These are phyloP conservation scores for Tetradesmus obliquus DNA, from an alignment of 139 green algal species.

Conservation along the genomic window DNA sequence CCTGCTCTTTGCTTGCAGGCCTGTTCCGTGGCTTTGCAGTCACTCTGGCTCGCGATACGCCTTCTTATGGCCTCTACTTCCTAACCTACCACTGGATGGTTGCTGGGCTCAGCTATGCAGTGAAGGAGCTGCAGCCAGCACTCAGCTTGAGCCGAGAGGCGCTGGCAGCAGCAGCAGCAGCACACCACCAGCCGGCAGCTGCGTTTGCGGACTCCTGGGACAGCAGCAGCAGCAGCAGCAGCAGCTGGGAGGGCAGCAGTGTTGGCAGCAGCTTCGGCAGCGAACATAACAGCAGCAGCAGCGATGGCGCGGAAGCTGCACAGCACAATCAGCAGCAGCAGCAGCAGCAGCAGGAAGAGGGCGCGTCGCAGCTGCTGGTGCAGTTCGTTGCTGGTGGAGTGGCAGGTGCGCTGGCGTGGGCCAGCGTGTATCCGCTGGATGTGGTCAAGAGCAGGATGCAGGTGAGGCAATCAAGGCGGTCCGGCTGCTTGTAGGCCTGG, in stretches of 20 bases:
- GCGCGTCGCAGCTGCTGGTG: slow-evolving; percentile 5
- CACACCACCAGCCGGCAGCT: not conserved
- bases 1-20: slow-evolving; percentile 45
- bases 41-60: slow-evolving; percentile 71
- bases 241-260: slow-evolving; percentile 3
- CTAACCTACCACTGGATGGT: slow-evolving; percentile 27
- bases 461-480: slow-evolving; percentile 13
- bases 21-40: slow-evolving; percentile 71
- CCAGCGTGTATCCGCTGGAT: slow-evolving; percentile 77
- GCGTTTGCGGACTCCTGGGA: not conserved
- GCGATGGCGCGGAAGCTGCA: not conserved
- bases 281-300: not conserved
- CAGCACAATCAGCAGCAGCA: not conserved
- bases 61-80: slow-evolving; percentile 52
- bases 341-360: not conserved
- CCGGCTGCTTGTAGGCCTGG: too few species aligned
- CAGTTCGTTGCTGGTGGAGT: slow-evolving; percentile 62
- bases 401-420: slow-evolving; percentile 67
- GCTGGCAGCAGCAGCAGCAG: slow-evolving; percentile 26
- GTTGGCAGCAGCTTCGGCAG: not conserved
- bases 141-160: not conserved
- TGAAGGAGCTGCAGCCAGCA: slow-evolving; percentile 20
- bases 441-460: slow-evolving; percentile 82
- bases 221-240: slow-evolving; percentile 19
- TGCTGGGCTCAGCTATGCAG: not conserved